phyloP scores from a whole-genome alignment of 1,284 basidiomycete species.

The Hortiboletus rubellus region DNA sequence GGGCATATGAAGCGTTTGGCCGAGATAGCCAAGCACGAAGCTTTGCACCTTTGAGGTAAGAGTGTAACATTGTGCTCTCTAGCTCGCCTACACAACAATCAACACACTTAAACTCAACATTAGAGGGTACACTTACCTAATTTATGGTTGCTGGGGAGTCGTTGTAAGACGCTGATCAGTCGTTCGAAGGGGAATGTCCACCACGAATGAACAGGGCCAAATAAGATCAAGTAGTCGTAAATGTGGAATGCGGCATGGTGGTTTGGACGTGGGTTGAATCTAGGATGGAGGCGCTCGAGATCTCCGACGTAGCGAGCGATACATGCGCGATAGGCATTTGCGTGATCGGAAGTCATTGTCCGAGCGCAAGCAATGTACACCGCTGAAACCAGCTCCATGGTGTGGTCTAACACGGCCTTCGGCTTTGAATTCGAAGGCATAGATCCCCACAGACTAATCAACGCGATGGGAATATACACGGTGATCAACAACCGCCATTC shows the following conservation, averaged over 20 bases:
- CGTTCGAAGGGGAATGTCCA: conserved; percentile 37
- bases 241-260: conserved; percentile 29
- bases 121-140: conserved; percentile 20
- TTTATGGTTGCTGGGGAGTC: conserved; percentile 35
- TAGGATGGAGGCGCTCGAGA: conserved; percentile 17
- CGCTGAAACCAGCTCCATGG: neutral
- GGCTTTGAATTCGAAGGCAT: too few species aligned
- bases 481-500: too few species aligned
- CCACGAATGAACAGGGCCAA: conserved; percentile 39
- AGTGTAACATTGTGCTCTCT: too few species aligned
- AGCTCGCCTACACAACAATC: too few species aligned
- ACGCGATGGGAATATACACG: too few species aligned
- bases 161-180: conserved; percentile 37
- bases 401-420: too few species aligned
- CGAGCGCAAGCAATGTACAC: conserved; percentile 9
- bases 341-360: neutral
- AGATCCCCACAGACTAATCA: too few species aligned
- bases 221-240: conserved; percentile 28
- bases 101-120: too few species aligned
- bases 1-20: too few species aligned
- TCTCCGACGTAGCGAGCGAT: conserved; percentile 6
- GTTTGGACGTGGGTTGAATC: conserved; percentile 10
- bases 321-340: neutral
- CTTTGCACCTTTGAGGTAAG: too few species aligned
- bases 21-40: too few species aligned